A percentile compares a stretch with the other conserved stretches of the same genome.
Conservation (phyloP, 1,284 basidiomycete species). For the Termitomyces sp. region DNA sequence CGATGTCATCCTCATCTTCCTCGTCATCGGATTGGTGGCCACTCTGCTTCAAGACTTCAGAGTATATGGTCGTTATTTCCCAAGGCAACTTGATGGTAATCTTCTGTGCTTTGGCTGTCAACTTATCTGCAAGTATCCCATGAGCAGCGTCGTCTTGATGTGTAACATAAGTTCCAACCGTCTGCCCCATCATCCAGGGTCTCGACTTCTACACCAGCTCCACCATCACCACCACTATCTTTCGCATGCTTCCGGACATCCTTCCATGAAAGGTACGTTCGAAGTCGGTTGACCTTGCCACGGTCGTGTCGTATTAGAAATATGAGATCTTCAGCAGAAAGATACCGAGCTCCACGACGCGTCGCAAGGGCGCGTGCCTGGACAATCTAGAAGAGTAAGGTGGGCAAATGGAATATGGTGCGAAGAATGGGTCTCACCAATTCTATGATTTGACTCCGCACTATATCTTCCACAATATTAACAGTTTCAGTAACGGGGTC, state of each 20-base stretch:
- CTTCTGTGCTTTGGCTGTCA: constrained; percentile 83
- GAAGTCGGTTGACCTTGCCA: constrained; percentile 88
- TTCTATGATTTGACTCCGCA: constrained; percentile 90
- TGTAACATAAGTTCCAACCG: constrained; percentile 34
- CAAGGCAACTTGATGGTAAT: constrained; percentile 94
- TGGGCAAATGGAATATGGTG: not conserved
- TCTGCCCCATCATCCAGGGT: constrained; percentile 73
- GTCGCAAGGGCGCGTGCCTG: constrained; percentile 84
- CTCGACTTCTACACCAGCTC: constrained; percentile 77
- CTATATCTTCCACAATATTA: constrained; percentile 91
- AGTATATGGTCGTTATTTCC: constrained; percentile 91
- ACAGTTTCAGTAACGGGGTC: constrained; percentile 87
- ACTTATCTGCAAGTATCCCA: constrained; percentile 55
- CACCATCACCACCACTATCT: constrained; percentile 76
- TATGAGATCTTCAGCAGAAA: constrained; percentile 92
- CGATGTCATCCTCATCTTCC: constrained; percentile 94
- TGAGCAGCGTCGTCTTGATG: not conserved
- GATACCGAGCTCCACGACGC: constrained; percentile 77
- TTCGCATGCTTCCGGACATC: constrained; percentile 96
- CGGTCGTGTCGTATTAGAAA: constrained; percentile 95
- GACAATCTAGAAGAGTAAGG: constrained; percentile 58
- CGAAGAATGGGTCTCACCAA: constrained; percentile 50
- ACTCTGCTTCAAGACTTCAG: constrained; percentile 70
- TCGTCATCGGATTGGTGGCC: constrained; percentile 84
- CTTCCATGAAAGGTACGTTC: constrained; percentile 97